phyloP scores from a whole-genome alignment of 2,329 filamentous ascomycete genomes.

The Diaporthe longicolla region DNA sequence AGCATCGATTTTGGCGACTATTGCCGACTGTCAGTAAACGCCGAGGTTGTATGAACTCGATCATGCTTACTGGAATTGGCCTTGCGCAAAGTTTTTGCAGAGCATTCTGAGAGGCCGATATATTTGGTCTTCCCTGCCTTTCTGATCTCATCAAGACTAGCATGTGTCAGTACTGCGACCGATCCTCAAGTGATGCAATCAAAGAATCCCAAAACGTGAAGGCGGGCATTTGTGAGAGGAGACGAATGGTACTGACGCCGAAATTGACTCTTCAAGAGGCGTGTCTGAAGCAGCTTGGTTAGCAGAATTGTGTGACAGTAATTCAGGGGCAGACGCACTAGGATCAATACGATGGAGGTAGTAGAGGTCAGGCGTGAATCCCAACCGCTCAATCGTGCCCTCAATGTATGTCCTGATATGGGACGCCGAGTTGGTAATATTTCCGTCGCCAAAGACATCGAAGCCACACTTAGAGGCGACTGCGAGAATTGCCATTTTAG shows the following conservation, averaged over 20 bases:
- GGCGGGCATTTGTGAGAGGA: too few species aligned
- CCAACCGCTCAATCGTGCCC: conserved; percentile 3
- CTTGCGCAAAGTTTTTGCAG: conserved; percentile 59
- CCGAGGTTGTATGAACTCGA: background rate
- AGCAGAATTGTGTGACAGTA: background rate
- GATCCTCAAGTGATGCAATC: too few species aligned
- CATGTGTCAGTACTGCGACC: too few species aligned
- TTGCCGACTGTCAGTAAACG: background rate
- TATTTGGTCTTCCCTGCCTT: conserved; percentile 63
- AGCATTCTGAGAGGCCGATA: conserved; percentile 63
- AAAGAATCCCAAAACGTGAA: too few species aligned
- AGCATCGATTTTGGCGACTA: conserved; percentile 63
- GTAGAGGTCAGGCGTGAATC: conserved; percentile 8
- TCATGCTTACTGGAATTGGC: conserved; percentile 56
- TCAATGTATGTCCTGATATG: conserved; percentile 12
- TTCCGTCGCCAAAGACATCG: conserved; percentile 1
- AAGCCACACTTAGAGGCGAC: conserved; percentile 15
- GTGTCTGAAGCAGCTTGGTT: background rate
- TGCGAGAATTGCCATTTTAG: background rate
- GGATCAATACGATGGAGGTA: conserved; percentile 18
- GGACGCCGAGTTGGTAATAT: conserved; percentile 1
- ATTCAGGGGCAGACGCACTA: background rate
- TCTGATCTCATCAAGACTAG: conserved; percentile 58
- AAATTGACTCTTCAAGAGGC: conserved; percentile 60
- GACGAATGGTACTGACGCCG: conserved; percentile 46